Evolutionary conservation across 768 basidiomycete genomes (phyloP).

Genomic region (Rossbeevera mucosa): DNA sequence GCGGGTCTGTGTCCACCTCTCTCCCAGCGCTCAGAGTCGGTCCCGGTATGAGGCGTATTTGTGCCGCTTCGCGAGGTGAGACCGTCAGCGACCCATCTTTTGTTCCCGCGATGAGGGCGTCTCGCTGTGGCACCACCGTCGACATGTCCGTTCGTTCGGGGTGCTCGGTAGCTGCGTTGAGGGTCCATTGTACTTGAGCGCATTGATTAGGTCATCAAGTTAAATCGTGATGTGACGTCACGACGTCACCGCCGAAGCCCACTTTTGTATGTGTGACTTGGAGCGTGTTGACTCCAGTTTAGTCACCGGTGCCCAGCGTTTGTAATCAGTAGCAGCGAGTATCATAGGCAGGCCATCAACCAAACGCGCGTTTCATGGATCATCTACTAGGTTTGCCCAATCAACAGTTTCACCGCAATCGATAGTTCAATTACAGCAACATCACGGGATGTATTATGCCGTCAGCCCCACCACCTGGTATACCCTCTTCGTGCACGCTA

Average conservation of each 20-base stretch:
- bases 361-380: too few species aligned
- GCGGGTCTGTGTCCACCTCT: conserved; percentile 55
- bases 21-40: conserved; percentile 58
- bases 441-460: neutral
- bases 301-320: too few species aligned
- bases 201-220: too few species aligned
- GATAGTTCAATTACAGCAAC: neutral
- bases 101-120: conserved; percentile 46
- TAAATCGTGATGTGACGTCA: too few species aligned
- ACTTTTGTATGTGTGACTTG: too few species aligned
- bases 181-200: conserved; percentile 31
- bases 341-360: too few species aligned
- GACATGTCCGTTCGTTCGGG: conserved; percentile 18
- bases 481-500: neutral
- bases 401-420: neutral
- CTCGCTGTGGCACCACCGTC: conserved; percentile 21
- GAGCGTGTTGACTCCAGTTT: too few species aligned
- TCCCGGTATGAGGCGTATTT: conserved; percentile 33
- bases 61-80: conserved; percentile 31
- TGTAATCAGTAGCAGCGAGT: too few species aligned
- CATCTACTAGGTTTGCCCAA: neutral
- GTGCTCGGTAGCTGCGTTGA: conserved; percentile 19
- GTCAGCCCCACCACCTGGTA: neutral
- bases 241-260: too few species aligned
- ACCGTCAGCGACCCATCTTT: conserved; percentile 53